A percentile compares a stretch with the other conserved stretches of the same genome.
These are phyloP conservation scores for Monilinia laxa DNA, from an alignment of 2,329 filamentous ascomycete species.

Conservation along the genomic window DNA sequence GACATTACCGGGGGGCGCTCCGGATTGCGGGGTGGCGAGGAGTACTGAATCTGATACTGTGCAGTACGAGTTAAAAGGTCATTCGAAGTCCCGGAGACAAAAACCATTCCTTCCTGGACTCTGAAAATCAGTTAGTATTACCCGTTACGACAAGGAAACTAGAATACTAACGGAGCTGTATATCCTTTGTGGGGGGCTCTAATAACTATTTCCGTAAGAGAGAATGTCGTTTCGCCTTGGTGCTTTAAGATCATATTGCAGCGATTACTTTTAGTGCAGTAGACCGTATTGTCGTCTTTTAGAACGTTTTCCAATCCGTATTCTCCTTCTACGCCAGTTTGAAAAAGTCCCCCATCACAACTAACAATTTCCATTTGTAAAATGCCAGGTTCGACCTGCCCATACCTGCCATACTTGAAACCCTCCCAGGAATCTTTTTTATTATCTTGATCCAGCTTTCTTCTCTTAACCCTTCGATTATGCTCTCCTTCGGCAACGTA, in stretches of 20 bases:
- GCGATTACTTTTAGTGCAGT: slow-evolving; percentile 82
- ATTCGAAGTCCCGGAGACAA: slow-evolving; percentile 81
- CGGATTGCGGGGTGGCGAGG: slow-evolving; percentile 35
- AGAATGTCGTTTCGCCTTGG: slow-evolving; percentile 76
- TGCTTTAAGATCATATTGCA: slow-evolving; percentile 88
- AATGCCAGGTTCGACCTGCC: slow-evolving; percentile 79
- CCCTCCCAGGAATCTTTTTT: slow-evolving; percentile 49
- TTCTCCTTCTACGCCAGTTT: slow-evolving; percentile 47
- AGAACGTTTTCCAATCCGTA: slow-evolving; percentile 81
- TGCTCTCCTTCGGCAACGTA: slow-evolving; percentile 44
- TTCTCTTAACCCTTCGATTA: slow-evolving; percentile 60
- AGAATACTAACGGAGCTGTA: slow-evolving; percentile 73
- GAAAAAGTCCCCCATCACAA: slow-evolving; percentile 78
- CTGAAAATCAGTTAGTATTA: slow-evolving; percentile 46
- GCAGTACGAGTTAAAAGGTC: slow-evolving; percentile 72
- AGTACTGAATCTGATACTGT: slow-evolving; percentile 71
- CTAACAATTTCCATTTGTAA: slow-evolving; percentile 85
- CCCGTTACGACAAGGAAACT: background rate
- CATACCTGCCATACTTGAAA: slow-evolving; percentile 81
- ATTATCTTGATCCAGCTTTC: slow-evolving; percentile 67
- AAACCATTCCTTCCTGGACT: slow-evolving; percentile 88
- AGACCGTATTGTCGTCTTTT: slow-evolving; percentile 77
- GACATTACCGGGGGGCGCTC: slow-evolving; percentile 48
- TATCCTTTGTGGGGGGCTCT: slow-evolving; percentile 79
- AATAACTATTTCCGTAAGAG: slow-evolving; percentile 81